These are phyloP conservation scores for Kodamaea laetipori DNA, from an alignment of 805 yeast genomes.

Conservation along the genomic window DNA sequence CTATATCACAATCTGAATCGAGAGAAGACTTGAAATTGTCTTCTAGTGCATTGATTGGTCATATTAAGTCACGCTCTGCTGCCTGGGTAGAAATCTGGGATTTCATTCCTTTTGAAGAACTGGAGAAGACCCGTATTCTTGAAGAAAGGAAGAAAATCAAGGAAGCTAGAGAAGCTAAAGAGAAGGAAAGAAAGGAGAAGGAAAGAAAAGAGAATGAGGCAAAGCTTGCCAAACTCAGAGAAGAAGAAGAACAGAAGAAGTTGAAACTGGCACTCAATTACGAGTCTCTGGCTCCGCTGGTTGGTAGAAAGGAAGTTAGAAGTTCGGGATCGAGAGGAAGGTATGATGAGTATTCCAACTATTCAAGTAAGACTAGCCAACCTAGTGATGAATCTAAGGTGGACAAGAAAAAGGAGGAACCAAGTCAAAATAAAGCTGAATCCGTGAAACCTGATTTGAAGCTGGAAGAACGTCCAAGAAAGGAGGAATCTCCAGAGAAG, in stretches of 20 bases:
- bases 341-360: slow-evolving; percentile 35
- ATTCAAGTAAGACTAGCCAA: slow-evolving; percentile 6
- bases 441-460: too few relatives aligned
- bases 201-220: slow-evolving; percentile 18
- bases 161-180: slow-evolving; percentile 20
- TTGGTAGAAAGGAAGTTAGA: slow-evolving; percentile 15
- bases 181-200: slow-evolving; percentile 18
- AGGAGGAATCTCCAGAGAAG: neutral
- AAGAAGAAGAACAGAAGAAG: slow-evolving; percentile 15
- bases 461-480: neutral
- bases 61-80: slow-evolving; percentile 55
- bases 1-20: slow-evolving; percentile 52
- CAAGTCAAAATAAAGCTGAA: neutral
- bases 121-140: slow-evolving; percentile 34
- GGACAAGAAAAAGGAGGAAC: slow-evolving; percentile 2
- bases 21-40: slow-evolving; percentile 84
- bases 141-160: slow-evolving; percentile 24
- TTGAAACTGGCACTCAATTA: slow-evolving; percentile 15
- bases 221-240: slow-evolving; percentile 9
- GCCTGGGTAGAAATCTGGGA: slow-evolving; percentile 58
- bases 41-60: slow-evolving; percentile 69
- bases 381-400: too few relatives aligned
- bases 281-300: slow-evolving; percentile 12
- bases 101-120: slow-evolving; percentile 52
- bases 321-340: slow-evolving; percentile 25